These are phyloP conservation scores for Tremellales sp. DNA, from an alignment of 1,284 basidiomycete species.

Conservation along the genomic window DNA sequence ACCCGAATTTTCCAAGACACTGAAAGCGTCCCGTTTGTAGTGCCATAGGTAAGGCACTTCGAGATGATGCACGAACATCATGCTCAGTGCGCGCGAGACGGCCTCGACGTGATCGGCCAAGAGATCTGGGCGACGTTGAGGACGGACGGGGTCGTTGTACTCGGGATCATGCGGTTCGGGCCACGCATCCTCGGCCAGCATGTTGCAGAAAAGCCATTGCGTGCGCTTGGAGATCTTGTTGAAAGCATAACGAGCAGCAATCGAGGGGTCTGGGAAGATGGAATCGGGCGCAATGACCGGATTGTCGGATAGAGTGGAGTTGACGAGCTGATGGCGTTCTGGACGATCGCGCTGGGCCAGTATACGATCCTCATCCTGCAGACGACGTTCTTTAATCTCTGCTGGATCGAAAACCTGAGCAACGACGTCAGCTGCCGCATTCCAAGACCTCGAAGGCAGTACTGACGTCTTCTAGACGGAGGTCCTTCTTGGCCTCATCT, in stretches of 20 bases:
- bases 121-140: constrained; percentile 53
- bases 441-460: neutral
- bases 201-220: constrained; percentile 52
- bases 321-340: constrained; percentile 88
- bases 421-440: neutral
- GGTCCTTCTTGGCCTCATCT: constrained; percentile 59
- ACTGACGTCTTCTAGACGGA: constrained; percentile 84
- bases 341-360: constrained; percentile 88
- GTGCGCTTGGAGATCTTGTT: constrained; percentile 76
- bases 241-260: constrained; percentile 87
- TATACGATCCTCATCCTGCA: constrained; percentile 92
- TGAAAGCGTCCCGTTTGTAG: constrained; percentile 71
- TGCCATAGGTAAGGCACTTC: constrained; percentile 95
- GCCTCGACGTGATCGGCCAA: constrained; percentile 70
- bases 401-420: constrained; percentile 95
- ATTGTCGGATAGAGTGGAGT: constrained; percentile 71
- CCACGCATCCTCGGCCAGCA: constrained; percentile 26
- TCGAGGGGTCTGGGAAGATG: constrained; percentile 53
- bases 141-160: constrained; percentile 49
- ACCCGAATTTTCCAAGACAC: constrained; percentile 39
- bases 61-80: constrained; percentile 77
- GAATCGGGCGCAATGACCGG: constrained; percentile 61
- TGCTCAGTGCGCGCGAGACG: constrained; percentile 73
- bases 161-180: constrained; percentile 43
- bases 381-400: constrained; percentile 83